Percentiles rank a stretch among this genome's conserved stretches.
Conservation (phyloP, 768 basidiomycete genomes). For the Pleurotus giganteus region DNA sequence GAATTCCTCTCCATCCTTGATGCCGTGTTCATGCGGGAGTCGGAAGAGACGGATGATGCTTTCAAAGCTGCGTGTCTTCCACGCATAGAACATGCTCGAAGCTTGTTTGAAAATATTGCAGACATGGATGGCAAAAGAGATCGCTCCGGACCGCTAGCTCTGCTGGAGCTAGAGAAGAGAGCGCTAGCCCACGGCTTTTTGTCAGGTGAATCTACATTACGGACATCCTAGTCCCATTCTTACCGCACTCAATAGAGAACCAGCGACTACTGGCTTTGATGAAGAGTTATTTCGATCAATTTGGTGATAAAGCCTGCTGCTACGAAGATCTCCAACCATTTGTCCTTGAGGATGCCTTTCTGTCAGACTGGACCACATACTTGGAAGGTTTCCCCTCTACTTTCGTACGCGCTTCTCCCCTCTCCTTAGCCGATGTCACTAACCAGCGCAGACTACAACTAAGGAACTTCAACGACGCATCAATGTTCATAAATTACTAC, state of each 20-base stretch:
- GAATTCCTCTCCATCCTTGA: slow-evolving; percentile 78
- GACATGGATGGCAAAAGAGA: slow-evolving; percentile 69
- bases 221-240: slow-evolving; percentile 3
- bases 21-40: slow-evolving; percentile 52
- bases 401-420: slow-evolving; percentile 38
- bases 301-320: slow-evolving; percentile 83
- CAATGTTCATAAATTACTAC: slow-evolving; percentile 74
- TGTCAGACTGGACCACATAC: slow-evolving; percentile 51
- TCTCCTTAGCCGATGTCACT: background rate
- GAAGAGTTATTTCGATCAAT: slow-evolving; percentile 64
- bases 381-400: slow-evolving; percentile 45
- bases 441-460: slow-evolving; percentile 38
- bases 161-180: slow-evolving; percentile 75
- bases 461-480: slow-evolving; percentile 64
- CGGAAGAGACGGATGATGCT: slow-evolving; percentile 35
- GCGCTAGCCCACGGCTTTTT: slow-evolving; percentile 45
- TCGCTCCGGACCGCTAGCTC: slow-evolving; percentile 68
- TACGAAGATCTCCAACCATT: slow-evolving; percentile 83
- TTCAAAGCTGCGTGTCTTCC: slow-evolving; percentile 29
- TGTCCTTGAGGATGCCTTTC: slow-evolving; percentile 47
- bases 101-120: slow-evolving; percentile 55
- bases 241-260: slow-evolving; percentile 32
- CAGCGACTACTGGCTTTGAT: slow-evolving; percentile 46
- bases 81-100: slow-evolving; percentile 20
- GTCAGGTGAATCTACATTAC: slow-evolving; percentile 31